Evolutionary conservation across 2,329 filamentous ascomycete genomes (phyloP), one percentile per base, ranked within the genome.

Genomic region (Xylaria arbuscula): DNA sequence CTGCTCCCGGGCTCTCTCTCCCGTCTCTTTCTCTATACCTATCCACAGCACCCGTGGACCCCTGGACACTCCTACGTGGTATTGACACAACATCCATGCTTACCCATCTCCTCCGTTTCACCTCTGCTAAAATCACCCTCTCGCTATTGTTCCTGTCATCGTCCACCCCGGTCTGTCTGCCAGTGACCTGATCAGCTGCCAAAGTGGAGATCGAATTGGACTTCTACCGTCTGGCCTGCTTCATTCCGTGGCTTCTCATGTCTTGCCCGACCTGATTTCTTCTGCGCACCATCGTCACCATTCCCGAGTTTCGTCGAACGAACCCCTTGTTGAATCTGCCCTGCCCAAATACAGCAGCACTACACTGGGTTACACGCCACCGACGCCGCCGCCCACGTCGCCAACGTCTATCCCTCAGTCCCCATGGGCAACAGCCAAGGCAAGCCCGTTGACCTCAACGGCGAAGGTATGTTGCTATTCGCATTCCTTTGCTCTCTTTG

Each of bases 341-440:
- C 50, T 40, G 38, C 61, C 7, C 40, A 42, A 13, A 57, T 19
- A 42, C 19, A 50, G 28, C 24, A 53, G 47, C 53, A 22, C 60
- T 56, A 17, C 42, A 38, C 56, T 34, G 54, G 67, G 24, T 48
- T 24, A 51, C 59, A 62, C 40, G 61, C 69, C 51, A 5, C 28
- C 28, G 47, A 3, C 47, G 51, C 51, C 51, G 50, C 22, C 50
- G 50, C 50, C 50, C 28, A 13, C 34, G 58, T 68, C 54, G 48
- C 62, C 61, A 59, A 70, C 57, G 57, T 60, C 40, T 51, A 67
- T 56, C 62, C 51, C 40, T 56, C 65, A 53, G 67, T 74, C 62
- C 69, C 70, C 59, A 98, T 98, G 95, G 95, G 95, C 80, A 98
- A 98, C 84, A 92, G 91, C 80, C 94, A 95, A 83, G 94, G 94